Base-by-base conservation (phyloP, 2,329 filamentous ascomycete species). In the Thelonectria blattea region DNA sequence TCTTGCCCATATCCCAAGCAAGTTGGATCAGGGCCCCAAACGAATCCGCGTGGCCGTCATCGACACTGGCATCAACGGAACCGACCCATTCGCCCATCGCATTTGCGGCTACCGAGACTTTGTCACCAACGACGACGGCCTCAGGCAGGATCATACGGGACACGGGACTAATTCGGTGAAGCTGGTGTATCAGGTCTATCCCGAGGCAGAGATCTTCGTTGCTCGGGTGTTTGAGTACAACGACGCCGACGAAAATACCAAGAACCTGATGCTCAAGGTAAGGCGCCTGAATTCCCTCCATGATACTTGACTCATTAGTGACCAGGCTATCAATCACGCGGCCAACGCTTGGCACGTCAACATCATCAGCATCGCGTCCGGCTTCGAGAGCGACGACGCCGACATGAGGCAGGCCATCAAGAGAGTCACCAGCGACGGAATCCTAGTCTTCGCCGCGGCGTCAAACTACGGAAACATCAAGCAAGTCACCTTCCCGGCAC, bases 381-480 rank as follows among this genome's bases (percentile, higher is more conserved):
- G 61, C 8, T 63, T 63, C 17, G 53, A 63, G 14, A 7, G 14
- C 43, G 53, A 57, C 0, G 53, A 63, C 12, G 15, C 17, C 4
- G 1, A 12, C 2, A 54, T 61, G 53, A 22, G 53, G 15, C 41
- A n/a, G 27, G 58, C 50, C 0, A 63, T 63, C 15, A 55, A 61
- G 2, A 27, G 15, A 41, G 61, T 41, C 10, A 18, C 49, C 2
- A 53, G 41, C 15, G 58, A 58, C 32, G 54, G 54, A 0, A 54
- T 37, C 10, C 11, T 63, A 0, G 24, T 61, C 0, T 63, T 63
- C 18, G 58, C 61, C 1, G 61, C 61, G 9, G 58, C 61, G 18
- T 58, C 61, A 5, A 63, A 61, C 43, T 60, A 58, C 24, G 61
- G 58, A 3, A 63, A 63, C 6, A 51, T 63, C 4, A 18, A 54